Evolutionary conservation across 75 land plant genomes (phyloP).

Genomic region (Sequoiadendron giganteum): DNA sequence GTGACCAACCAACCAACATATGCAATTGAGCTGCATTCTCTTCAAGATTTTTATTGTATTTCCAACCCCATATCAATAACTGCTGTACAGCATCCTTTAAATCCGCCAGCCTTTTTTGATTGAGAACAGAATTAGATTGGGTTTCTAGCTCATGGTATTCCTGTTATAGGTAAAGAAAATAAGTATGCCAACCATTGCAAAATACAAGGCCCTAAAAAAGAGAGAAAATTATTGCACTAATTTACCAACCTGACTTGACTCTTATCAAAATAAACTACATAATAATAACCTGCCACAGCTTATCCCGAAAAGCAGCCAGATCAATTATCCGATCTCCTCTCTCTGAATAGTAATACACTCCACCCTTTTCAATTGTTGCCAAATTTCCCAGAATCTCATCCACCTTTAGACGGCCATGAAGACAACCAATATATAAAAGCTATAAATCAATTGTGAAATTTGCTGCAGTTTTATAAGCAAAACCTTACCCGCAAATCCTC

Average conservation of each 20-base stretch:
- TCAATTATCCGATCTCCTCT: conserved; percentile 94
- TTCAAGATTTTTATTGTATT: conserved; percentile 86
- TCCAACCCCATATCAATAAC: conserved; percentile 94
- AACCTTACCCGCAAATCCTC: conserved; percentile 59
- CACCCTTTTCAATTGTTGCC: conserved; percentile 68
- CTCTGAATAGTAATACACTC: conserved; percentile 85
- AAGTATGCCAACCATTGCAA: background rate
- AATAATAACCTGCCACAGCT: conserved; percentile 79
- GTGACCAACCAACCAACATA: conserved; percentile 94
- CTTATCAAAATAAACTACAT: background rate
- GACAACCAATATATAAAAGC: background rate
- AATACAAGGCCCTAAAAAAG: background rate
- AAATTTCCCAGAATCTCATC: conserved; percentile 74
- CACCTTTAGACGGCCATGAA: conserved; percentile 37
- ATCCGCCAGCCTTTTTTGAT: conserved; percentile 57
- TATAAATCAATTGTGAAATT: conserved; percentile 1
- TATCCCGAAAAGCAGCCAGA: conserved; percentile 75
- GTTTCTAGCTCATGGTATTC: conserved; percentile 47
- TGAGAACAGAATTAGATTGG: conserved; percentile 41
- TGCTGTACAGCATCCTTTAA: conserved; percentile 76
- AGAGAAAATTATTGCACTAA: background rate
- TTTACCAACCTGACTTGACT: background rate
- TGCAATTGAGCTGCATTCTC: conserved; percentile 97
- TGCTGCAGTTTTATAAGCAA: background rate
- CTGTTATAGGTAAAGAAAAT: conserved; percentile 30